phyloP scores from a whole-genome alignment of 495 filamentous ascomycete genomes.

The Podospora australis region DNA sequence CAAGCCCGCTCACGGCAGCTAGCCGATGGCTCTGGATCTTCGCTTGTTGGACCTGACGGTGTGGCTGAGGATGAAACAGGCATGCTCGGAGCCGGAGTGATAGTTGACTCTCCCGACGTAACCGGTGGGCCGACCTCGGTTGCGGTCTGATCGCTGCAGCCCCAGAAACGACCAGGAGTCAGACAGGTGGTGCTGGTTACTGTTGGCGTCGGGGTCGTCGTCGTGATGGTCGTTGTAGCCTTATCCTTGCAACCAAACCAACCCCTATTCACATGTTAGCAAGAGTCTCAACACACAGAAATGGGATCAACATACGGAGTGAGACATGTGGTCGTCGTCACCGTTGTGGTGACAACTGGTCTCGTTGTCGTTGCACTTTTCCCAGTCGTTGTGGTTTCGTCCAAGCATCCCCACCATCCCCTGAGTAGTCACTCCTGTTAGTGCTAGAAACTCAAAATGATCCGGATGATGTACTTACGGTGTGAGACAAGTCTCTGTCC shows the following conservation, averaged over 20 bases:
- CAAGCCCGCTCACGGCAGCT: slow-evolving; percentile 33
- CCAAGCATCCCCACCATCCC: slow-evolving; percentile 72
- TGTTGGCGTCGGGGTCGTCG: slow-evolving; percentile 18
- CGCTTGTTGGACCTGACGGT: slow-evolving; percentile 14
- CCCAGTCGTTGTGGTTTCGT: slow-evolving; percentile 49
- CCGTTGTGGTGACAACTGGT: slow-evolving; percentile 39
- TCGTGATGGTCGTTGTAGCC: slow-evolving; percentile 23
- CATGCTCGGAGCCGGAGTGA: slow-evolving; percentile 26
- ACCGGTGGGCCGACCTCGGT: slow-evolving; percentile 23
- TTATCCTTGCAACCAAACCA: slow-evolving; percentile 64
- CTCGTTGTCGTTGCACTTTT: slow-evolving; percentile 39
- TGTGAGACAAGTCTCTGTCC: slow-evolving; percentile 81
- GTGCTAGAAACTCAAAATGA: too few relatives aligned
- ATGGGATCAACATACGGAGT: slow-evolving; percentile 36
- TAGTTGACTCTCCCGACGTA: slow-evolving; percentile 24
- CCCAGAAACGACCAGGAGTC: slow-evolving; percentile 51
- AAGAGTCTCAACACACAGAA: slow-evolving; percentile 46
- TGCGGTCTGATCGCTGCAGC: slow-evolving; percentile 46
- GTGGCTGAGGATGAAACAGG: slow-evolving; percentile 20
- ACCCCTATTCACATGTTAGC: slow-evolving; percentile 45
- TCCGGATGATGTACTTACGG: too few relatives aligned
- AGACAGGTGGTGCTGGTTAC: slow-evolving; percentile 43
- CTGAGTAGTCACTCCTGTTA: too few relatives aligned
- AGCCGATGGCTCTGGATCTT: slow-evolving; percentile 16
- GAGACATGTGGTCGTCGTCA: slow-evolving; percentile 48